phyloP scores from a whole-genome alignment of 805 yeast species.

The Clavispora vitiphila region DNA sequence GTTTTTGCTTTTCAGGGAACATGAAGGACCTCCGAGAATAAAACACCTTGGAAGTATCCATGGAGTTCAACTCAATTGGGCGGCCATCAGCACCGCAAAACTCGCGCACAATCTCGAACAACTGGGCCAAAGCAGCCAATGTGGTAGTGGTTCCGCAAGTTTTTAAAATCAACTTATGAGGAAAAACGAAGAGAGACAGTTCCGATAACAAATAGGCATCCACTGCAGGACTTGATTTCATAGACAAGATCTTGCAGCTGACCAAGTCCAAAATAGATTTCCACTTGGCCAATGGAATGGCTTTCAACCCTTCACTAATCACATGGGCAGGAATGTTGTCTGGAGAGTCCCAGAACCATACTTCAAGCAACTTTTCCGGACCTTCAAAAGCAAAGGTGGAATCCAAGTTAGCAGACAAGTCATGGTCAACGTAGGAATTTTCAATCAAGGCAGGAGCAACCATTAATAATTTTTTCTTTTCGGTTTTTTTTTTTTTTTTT shows the following conservation, averaged over 20 bases:
- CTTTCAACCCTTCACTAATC: conserved; percentile 48
- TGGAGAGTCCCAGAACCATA: conserved; percentile 71
- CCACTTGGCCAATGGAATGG: conserved; percentile 65
- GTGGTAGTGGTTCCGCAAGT: conserved; percentile 97
- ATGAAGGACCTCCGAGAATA: conserved; percentile 89
- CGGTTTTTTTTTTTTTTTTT: conserved; percentile 1
- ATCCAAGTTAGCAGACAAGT: conserved; percentile 71
- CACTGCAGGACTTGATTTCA: conserved; percentile 56
- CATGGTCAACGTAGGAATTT: conserved; percentile 67
- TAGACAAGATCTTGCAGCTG: conserved; percentile 82
- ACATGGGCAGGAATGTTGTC: conserved; percentile 32
- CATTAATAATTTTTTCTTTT: conserved; percentile 18
- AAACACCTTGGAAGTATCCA: conserved; percentile 60
- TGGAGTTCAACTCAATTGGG: conserved; percentile 18
- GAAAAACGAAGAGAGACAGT: conserved; percentile 83
- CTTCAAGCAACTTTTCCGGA: conserved; percentile 87
- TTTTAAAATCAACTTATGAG: conserved; percentile 79
- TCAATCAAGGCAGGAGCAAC: conserved; percentile 40
- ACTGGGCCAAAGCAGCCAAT: conserved; percentile 62
- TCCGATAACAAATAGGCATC: conserved; percentile 88
- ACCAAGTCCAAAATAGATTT: conserved; percentile 71
- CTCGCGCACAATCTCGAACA: conserved; percentile 42
- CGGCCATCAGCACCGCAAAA: conserved; percentile 3
- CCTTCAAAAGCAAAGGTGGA: conserved; percentile 95
- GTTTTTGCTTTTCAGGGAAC: conserved; percentile 83